A percentile compares a stretch with the other conserved stretches of the same genome.
Evolutionary conservation across 2,329 filamentous ascomycete genomes (phyloP).

Genomic region (Phyllosticta capitalensis): DNA sequence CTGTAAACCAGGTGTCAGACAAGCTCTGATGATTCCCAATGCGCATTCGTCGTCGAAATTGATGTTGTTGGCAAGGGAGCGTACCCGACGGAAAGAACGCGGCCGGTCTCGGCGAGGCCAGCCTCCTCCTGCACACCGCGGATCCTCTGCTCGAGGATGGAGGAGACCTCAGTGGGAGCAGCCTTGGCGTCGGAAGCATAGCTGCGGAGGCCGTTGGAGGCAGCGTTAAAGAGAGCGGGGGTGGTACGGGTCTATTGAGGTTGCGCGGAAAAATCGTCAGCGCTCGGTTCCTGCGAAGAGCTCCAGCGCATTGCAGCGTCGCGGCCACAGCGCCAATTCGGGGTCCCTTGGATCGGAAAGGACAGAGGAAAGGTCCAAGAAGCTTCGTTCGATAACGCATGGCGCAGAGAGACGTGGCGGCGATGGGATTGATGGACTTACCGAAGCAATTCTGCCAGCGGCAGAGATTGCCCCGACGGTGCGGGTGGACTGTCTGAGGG

Average conservation of each 20-base stretch:
- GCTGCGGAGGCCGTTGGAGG: conserved; percentile 64
- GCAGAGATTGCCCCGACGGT: conserved; percentile 90
- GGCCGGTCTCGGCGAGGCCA: conserved; percentile 93
- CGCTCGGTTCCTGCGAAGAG: conserved; percentile 29
- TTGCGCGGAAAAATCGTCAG: conserved; percentile 40
- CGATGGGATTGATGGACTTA: conserved; percentile 55
- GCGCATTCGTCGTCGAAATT: conserved; percentile 19
- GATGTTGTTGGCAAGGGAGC: conserved; percentile 35
- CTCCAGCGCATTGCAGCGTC: conserved; percentile 14
- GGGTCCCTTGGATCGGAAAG: background rate
- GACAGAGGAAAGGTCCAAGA: background rate
- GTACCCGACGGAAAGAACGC: conserved; percentile 98
- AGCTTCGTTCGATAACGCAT: conserved; percentile 32
- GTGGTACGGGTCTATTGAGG: conserved; percentile 67
- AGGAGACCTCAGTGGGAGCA: conserved; percentile 94
- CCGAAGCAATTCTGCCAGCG: conserved; percentile 80
- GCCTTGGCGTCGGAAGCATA: conserved; percentile 94
- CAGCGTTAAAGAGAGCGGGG: conserved; percentile 65
- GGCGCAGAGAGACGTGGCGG: conserved; percentile 32
- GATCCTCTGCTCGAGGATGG: conserved; percentile 98
- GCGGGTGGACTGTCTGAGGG: conserved; percentile 93
- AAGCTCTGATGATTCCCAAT: conserved; percentile 9
- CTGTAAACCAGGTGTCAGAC: conserved; percentile 43
- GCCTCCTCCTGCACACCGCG: conserved; percentile 97
- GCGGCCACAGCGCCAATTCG: background rate